Evolutionary conservation across 2,329 filamentous ascomycete genomes (phyloP), one percentile per base, ranked within the genome.

Genomic region (Colletotrichum melonis): DNA sequence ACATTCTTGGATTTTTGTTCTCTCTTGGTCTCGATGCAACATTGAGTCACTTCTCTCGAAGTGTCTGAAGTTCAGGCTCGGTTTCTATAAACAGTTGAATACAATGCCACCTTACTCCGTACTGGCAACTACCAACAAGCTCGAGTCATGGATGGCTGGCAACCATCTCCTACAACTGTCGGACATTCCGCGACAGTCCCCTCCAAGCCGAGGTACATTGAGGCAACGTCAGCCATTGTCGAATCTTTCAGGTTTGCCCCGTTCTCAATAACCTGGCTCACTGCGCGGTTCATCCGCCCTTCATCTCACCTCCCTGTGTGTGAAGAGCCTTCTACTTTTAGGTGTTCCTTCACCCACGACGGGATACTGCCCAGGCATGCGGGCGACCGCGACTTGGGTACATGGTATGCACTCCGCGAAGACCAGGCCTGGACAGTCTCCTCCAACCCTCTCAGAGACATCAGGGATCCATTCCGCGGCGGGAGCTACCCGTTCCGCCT

Each of bases 401-500:
- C 11, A 12, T 35, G 32, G 11, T 35, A 67, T 63, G 65, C 65
- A 49, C 49, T 38, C 30, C 32, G 26, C 49, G 35, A 55, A 24
- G 16, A 28, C 22, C 65, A 24, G 22, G 16, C 22, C 65, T 46
- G 9, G 62, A 30, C 46, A 12, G 62, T 26, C 2, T 46, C 28
- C 38, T 28, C 54, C 52, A 24, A 30, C 26, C 63, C 8, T 56
- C 5, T 54, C 22, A 38, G 59, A 58, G 8, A 28, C 42, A 30
- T 54, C 22, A 38, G 59, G 59, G 12, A 42, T 1, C 49, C 42
- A 32, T n/a, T 26, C 38, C 52, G 28, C 30, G 11, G 42, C 22
- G 30, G 70, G 60, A 73, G 56, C 67, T 70, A 35, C 60, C 67
- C 52, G 42, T 70, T 65, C 46, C 71, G 71, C 52, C 67, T 24